These are phyloP conservation scores for Chlamydomonas applanata DNA, from an alignment of 139 green algal genomes.

Conservation along the genomic window DNA sequence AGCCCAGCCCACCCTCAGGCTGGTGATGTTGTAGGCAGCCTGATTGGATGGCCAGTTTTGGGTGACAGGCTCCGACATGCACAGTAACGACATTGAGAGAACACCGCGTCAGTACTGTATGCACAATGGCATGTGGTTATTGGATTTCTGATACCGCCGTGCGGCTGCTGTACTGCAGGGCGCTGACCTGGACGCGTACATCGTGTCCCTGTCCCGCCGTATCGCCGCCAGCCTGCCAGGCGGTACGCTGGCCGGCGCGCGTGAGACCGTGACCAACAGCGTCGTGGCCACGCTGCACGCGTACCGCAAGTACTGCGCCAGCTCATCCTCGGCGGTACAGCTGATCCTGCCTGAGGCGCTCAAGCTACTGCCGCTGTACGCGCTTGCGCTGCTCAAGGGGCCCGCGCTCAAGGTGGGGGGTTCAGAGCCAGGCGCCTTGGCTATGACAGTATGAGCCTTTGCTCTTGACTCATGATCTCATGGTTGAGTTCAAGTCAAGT, in stretches of 20 bases:
- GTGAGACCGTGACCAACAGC: constrained; percentile 55
- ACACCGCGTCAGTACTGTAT: no score
- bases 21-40: no score
- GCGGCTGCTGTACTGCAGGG: background rate
- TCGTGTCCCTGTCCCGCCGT: constrained; percentile 20
- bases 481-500: no score
- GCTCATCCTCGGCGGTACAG: constrained; percentile 47
- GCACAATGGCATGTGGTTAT: no score
- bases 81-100: no score
- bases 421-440: no score
- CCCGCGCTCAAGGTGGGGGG: constrained; percentile 57
- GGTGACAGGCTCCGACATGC: no score
- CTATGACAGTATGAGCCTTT: no score
- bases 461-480: no score
- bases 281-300: constrained; percentile 32
- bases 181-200: constrained; percentile 15
- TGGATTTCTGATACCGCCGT: no score
- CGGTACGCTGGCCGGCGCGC: constrained; percentile 37
- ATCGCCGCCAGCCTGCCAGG: constrained; percentile 31
- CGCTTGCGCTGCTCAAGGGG: constrained; percentile 73
- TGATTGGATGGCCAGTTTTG: no score
- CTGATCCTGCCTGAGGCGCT: constrained; percentile 91
- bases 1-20: no score
- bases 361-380: constrained; percentile 89
- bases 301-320: constrained; percentile 24